Evolutionary conservation across 345 rosid species (phyloP).

Genomic region (Boechera divaricarpa): DNA sequence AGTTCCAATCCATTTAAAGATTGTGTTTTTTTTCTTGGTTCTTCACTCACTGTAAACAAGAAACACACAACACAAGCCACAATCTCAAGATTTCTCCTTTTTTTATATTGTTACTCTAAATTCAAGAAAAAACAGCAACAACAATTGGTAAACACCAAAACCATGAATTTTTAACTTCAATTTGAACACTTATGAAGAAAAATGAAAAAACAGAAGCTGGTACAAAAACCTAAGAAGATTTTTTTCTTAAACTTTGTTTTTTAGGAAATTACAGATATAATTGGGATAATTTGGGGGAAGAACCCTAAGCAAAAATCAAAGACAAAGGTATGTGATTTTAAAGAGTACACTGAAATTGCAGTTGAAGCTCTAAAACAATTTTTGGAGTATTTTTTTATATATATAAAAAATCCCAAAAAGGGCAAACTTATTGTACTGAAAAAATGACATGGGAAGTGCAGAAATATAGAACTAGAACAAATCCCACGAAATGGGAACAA

Average conservation of each 20-base stretch:
- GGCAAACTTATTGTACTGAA: conserved; percentile 29
- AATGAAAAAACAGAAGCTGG: not conserved
- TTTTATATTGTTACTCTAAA: conserved; percentile 13
- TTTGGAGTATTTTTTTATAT: not conserved
- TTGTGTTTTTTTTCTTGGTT: conserved; percentile 27
- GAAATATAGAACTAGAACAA: conserved; percentile 36
- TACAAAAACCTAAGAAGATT: no score
- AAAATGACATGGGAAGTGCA: conserved; percentile 31
- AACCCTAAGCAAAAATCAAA: not conserved
- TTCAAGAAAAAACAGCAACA: not conserved
- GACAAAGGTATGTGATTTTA: not conserved
- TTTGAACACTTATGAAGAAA: not conserved
- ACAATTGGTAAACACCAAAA: conserved; percentile 9
- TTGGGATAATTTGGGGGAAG: no score
- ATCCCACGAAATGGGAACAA: conserved; percentile 41
- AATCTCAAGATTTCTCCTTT: conserved; percentile 43
- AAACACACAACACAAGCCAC: conserved; percentile 7
- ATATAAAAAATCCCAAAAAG: not conserved
- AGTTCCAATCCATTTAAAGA: conserved; percentile 79
- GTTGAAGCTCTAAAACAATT: conserved; percentile 14
- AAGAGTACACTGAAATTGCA: not conserved
- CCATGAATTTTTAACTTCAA: conserved; percentile 8
- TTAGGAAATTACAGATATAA: no score
- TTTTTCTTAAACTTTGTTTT: no score
- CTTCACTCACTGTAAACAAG: conserved; percentile 31